These are phyloP conservation scores for Acer saccharum DNA, from an alignment of 345 rosid species.

Conservation along the genomic window DNA sequence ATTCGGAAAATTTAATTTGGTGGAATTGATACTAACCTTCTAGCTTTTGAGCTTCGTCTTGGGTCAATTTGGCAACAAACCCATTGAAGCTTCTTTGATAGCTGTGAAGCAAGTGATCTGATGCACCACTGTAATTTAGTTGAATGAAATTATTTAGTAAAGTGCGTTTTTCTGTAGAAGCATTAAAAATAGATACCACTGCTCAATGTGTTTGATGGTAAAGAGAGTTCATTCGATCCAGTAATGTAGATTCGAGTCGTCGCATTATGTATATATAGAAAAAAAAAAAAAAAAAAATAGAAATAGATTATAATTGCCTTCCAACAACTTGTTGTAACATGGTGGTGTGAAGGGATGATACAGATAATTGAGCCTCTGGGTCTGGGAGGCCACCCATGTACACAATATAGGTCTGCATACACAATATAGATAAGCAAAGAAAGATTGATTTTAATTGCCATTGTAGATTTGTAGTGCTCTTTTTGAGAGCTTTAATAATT, in stretches of 20 bases:
- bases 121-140: slow-evolving; percentile 28
- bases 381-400: slow-evolving; percentile 52
- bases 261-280: too few relatives aligned
- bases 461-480: not conserved
- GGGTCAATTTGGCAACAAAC: slow-evolving; percentile 51
- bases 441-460: not conserved
- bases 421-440: slow-evolving; percentile 1
- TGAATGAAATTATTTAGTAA: not conserved
- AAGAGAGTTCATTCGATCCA: too few relatives aligned
- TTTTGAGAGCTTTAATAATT: not conserved
- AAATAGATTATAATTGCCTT: slow-evolving; percentile 18
- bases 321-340: slow-evolving; percentile 45
- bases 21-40: slow-evolving; percentile 23
- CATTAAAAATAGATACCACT: too few relatives aligned
- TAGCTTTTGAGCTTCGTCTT: slow-evolving; percentile 32
- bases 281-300: too few relatives aligned
- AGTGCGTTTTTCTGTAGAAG: not conserved
- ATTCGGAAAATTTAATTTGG: not conserved
- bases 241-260: too few relatives aligned
- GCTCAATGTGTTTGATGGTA: too few relatives aligned
- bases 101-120: slow-evolving; percentile 43
- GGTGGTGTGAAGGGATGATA: slow-evolving; percentile 39
- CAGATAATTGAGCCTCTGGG: slow-evolving; percentile 31
- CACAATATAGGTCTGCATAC: slow-evolving; percentile 41
- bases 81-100: slow-evolving; percentile 58